A percentile compares a stretch with the other conserved stretches of the same genome.
phyloP scores from a whole-genome alignment of 495 filamentous ascomycete species.

The Tirmania nivea region DNA sequence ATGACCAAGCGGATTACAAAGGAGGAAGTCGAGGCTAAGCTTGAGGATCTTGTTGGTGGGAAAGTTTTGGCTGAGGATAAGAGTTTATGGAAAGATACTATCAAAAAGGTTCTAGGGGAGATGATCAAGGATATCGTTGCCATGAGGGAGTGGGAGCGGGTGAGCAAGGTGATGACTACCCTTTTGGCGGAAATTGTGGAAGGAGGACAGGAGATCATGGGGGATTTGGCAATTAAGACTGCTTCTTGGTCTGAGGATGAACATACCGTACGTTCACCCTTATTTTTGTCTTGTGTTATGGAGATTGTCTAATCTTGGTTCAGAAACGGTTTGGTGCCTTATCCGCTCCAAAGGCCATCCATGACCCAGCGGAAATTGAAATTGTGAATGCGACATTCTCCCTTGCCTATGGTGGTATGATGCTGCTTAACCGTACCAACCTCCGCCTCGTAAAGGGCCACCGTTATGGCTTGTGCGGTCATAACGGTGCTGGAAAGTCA shows the following conservation, averaged over 20 bases:
- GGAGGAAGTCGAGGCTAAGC: slow-evolving; percentile 52
- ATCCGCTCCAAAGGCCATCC: background rate
- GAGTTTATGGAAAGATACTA: slow-evolving; percentile 24
- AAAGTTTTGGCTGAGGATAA: slow-evolving; percentile 5
- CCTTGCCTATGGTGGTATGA: slow-evolving; percentile 93
- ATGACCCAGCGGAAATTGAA: slow-evolving; percentile 36
- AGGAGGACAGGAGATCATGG: slow-evolving; percentile 33
- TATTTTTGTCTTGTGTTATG: too few relatives aligned
- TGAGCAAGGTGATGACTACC: slow-evolving; percentile 39
- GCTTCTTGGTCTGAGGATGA: slow-evolving; percentile 15
- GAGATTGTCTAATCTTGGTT: background rate
- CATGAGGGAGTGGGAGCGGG: slow-evolving; percentile 52
- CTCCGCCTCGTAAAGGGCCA: slow-evolving; percentile 85
- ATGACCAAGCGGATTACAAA: slow-evolving; percentile 44
- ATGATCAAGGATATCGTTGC: slow-evolving; percentile 86
- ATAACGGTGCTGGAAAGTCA: slow-evolving; percentile 95
- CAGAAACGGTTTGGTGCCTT: background rate
- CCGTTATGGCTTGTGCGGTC: slow-evolving; percentile 86
- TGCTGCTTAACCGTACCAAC: slow-evolving; percentile 89
- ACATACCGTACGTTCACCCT: slow-evolving; percentile 5
- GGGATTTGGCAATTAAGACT: slow-evolving; percentile 9
- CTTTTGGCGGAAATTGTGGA: slow-evolving; percentile 64
- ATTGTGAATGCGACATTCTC: slow-evolving; percentile 98
- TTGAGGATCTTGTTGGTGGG: slow-evolving; percentile 35
- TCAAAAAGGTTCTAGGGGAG: slow-evolving; percentile 51